A percentile compares a stretch with the other conserved stretches of the same genome.
These are phyloP conservation scores for Microcyclospora tardicrescens DNA, from an alignment of 2,329 filamentous ascomycete genomes.

Conservation along the genomic window DNA sequence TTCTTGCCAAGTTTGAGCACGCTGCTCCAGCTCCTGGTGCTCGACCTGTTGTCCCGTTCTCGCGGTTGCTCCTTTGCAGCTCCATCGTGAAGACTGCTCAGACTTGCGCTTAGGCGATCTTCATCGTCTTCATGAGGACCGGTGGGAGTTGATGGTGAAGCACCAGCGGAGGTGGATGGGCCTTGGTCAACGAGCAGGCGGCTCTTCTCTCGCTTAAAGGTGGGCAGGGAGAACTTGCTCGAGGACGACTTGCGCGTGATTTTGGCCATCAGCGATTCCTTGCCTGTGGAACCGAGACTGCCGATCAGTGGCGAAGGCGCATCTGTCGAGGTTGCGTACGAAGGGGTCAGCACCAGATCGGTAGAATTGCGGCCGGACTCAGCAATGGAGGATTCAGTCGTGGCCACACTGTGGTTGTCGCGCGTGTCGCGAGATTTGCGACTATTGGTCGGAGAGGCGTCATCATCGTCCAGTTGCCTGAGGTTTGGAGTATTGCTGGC, in stretches of 20 bases:
- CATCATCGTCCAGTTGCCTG: constrained; percentile 12
- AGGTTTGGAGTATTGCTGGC: constrained; percentile 7
- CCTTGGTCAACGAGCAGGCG: constrained; percentile 12
- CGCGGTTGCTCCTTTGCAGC: constrained; percentile 8
- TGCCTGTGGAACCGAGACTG: constrained; percentile 21
- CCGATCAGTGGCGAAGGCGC: constrained; percentile 20
- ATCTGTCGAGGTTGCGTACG: constrained; percentile 9
- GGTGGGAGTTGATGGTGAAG: constrained; percentile 15
- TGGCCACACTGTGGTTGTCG: constrained; percentile 29
- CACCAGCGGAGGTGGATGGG: constrained; percentile 3
- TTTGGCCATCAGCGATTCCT: constrained; percentile 38
- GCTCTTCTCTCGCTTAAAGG: constrained; percentile 26
- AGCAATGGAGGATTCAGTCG: constrained; percentile 20
- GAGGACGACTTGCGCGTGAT: constrained; percentile 35
- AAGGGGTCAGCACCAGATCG: constrained; percentile 19
- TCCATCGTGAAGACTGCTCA: constrained; percentile 26
- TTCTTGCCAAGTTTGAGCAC: constrained; percentile 25
- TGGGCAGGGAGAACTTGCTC: constrained; percentile 28
- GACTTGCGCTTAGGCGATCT: constrained; percentile 15
- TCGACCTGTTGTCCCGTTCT: constrained; percentile 25
- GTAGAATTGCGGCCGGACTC: constrained; percentile 16
- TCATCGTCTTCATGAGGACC: constrained; percentile 27
- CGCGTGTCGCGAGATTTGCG: constrained; percentile 31
- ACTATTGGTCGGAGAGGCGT: constrained; percentile 23
- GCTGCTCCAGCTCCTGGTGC: constrained; percentile 31